Evolutionary conservation across 2,329 filamentous ascomycete species (phyloP).

Genomic region (Didymella pinodella): DNA sequence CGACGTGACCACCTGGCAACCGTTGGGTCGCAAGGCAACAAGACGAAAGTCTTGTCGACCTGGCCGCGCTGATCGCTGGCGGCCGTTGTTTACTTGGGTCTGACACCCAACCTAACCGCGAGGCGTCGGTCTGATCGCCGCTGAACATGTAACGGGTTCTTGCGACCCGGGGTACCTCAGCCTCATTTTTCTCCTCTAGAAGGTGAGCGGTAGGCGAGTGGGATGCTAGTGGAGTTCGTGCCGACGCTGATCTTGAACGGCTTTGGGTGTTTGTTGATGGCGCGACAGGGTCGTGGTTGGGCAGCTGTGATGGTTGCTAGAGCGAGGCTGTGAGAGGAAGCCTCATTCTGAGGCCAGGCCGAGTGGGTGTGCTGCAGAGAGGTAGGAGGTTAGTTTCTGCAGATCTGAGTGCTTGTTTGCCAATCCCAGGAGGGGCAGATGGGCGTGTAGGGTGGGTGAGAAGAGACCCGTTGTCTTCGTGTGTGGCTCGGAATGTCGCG

Average conservation of each 20-base stretch:
- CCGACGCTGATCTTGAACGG: neutral
- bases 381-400: neutral
- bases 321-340: neutral
- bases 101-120: neutral
- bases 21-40: slow-evolving; percentile 9
- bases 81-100: neutral
- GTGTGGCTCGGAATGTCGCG: too few relatives aligned
- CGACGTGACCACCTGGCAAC: neutral
- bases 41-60: slow-evolving; percentile 2
- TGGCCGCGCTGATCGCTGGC: slow-evolving; percentile 4
- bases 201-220: neutral
- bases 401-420: neutral
- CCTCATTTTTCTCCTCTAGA: neutral
- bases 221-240: neutral
- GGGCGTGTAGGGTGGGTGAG: too few relatives aligned
- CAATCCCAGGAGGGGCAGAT: too few relatives aligned
- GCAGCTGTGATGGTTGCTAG: neutral
- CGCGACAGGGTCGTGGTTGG: neutral
- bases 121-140: neutral
- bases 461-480: neutral
- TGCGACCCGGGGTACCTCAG: neutral
- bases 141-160: neutral
- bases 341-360: neutral
- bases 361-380: too few relatives aligned
- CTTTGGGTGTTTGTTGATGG: neutral